Conservation (phyloP, 2,329 filamentous ascomycete species). For the Fusarium vanettenii region DNA sequence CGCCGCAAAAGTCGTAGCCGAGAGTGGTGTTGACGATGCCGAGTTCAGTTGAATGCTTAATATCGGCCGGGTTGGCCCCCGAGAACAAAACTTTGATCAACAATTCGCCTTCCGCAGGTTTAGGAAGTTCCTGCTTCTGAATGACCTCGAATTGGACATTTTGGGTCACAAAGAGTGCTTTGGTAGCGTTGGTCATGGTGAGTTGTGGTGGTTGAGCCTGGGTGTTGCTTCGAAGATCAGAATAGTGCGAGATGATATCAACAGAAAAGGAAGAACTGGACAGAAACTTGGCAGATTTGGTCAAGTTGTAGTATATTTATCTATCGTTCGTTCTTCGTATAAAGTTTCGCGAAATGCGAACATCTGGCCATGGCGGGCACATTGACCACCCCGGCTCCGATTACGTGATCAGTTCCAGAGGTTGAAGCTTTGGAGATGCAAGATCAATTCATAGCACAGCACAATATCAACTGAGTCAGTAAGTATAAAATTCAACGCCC, state of each 20-base stretch:
- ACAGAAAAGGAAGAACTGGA: not conserved
- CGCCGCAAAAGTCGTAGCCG: conserved; percentile 8
- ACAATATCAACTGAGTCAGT: not conserved
- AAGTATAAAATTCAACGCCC: not conserved
- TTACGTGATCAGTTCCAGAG: not conserved
- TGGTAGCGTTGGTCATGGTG: not conserved
- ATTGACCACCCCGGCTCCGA: not conserved
- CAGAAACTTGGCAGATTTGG: not conserved
- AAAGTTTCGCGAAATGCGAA: not conserved
- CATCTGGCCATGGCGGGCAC: not conserved
- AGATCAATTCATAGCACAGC: not conserved
- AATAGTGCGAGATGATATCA: not conserved
- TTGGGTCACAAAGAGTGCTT: not conserved
- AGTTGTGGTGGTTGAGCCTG: not conserved
- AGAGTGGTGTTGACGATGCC: not conserved
- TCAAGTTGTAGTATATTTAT: not conserved
- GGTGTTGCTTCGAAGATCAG: not conserved
- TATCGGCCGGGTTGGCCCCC: not conserved
- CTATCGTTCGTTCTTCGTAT: not conserved
- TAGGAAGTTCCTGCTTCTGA: not conserved
- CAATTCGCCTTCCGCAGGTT: not conserved
- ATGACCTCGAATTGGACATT: not conserved
- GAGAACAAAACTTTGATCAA: not conserved
- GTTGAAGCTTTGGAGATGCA: not conserved
- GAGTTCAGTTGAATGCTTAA: not conserved